Evolutionary conservation across 768 basidiomycete species (phyloP).

Genomic region (Phanerochaete carnosa): DNA sequence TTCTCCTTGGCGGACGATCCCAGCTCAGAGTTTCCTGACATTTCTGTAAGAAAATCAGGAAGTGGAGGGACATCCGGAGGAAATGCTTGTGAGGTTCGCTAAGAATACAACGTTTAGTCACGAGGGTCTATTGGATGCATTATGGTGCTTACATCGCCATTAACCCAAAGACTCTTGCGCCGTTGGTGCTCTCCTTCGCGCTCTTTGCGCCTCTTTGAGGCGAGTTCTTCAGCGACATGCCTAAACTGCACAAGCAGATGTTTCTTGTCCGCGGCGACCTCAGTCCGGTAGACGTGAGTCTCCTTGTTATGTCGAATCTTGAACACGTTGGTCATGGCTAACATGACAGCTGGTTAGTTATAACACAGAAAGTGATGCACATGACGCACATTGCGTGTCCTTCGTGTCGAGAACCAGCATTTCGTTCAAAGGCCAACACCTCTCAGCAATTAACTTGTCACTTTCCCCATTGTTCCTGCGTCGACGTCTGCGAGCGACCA

Average conservation of each 20-base stretch:
- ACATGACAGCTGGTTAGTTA: slow-evolving; percentile 1
- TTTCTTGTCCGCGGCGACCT: slow-evolving; percentile 81
- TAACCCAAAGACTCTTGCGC: slow-evolving; percentile 70
- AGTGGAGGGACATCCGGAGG: slow-evolving; percentile 45
- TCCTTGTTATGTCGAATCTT: slow-evolving; percentile 94
- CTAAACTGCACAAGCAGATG: slow-evolving; percentile 80
- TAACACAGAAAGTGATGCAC: not conserved
- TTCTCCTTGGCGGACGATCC: slow-evolving; percentile 63
- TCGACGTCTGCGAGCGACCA: slow-evolving; percentile 79
- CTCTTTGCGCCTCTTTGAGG: slow-evolving; percentile 86
- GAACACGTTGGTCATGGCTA: slow-evolving; percentile 92
- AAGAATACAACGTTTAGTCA: not conserved
- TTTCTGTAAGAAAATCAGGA: slow-evolving; percentile 76
- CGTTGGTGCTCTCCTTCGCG: slow-evolving; percentile 92
- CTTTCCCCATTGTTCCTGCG: slow-evolving; percentile 55
- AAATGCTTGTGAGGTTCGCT: slow-evolving; percentile 34
- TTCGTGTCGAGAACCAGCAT: slow-evolving; percentile 96
- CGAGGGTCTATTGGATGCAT: not conserved
- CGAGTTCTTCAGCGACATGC: slow-evolving; percentile 88
- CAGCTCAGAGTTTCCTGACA: slow-evolving; percentile 56
- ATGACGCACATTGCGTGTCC: slow-evolving; percentile 77
- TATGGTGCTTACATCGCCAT: slow-evolving; percentile 35
- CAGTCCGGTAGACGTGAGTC: slow-evolving; percentile 90
- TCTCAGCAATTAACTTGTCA: slow-evolving; percentile 85
- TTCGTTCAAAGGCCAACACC: slow-evolving; percentile 91